Percentiles rank a stretch among this genome's conserved stretches.
Conservation (phyloP, 495 filamentous ascomycete genomes). For the Xylaria bambusicola region DNA sequence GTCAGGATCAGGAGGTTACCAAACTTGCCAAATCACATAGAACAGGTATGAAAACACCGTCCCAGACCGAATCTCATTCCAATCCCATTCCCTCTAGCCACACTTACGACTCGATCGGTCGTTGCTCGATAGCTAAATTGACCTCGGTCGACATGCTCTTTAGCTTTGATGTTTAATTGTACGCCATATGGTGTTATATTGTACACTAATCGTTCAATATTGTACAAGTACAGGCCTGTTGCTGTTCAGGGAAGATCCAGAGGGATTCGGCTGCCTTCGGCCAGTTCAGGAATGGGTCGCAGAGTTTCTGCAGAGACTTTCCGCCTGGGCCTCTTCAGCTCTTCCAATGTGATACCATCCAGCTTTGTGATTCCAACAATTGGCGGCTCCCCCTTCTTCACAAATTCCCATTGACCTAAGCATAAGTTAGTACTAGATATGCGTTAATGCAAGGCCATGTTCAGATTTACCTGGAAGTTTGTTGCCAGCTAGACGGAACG, state of each 20-base stretch:
- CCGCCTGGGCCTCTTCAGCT: slow-evolving; percentile 73
- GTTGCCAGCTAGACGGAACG: slow-evolving; percentile 89
- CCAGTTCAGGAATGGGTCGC: slow-evolving; percentile 11
- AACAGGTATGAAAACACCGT: too few relatives aligned
- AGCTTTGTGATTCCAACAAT: slow-evolving; percentile 94
- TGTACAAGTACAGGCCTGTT: background rate
- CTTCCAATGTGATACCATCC: slow-evolving; percentile 76
- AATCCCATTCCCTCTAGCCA: too few relatives aligned
- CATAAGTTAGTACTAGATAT: background rate
- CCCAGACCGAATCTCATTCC: too few relatives aligned
- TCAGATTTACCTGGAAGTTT: slow-evolving; percentile 81
- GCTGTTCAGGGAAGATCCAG: slow-evolving; percentile 24
- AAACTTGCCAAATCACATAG: too few relatives aligned
- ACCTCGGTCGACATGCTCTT: background rate
- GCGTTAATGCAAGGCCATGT: background rate
- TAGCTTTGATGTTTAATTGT: background rate
- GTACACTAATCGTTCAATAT: slow-evolving; percentile 10
- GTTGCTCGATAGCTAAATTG: background rate
- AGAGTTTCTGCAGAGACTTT: slow-evolving; percentile 53
- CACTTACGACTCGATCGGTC: background rate
- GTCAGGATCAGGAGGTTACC: too few relatives aligned
- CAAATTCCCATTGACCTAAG: slow-evolving; percentile 87
- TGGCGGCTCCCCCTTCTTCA: slow-evolving; percentile 87
- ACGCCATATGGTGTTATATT: slow-evolving; percentile 8
- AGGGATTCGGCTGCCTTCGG: slow-evolving; percentile 23